Base-by-base conservation (phyloP, 495 filamentous ascomycete genomes). In the Lophiotrema nucula region DNA sequence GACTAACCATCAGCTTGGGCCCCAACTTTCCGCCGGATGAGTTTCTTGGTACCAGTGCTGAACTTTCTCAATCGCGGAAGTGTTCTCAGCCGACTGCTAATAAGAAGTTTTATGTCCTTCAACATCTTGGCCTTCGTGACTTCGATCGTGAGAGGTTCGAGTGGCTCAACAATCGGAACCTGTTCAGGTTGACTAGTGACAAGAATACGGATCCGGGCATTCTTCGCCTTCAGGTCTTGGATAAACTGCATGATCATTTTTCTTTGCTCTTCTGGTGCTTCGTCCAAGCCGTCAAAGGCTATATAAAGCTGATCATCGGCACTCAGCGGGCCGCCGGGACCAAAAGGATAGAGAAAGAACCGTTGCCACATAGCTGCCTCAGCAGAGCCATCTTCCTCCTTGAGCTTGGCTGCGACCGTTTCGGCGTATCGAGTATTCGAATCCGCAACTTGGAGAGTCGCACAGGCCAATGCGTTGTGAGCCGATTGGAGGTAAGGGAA, bases 51-150 rank as follows among this genome's bases (percentile, higher is more conserved):
- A 8, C 6, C 13, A 4, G 15, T 16, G 26, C 50, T 53, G 46
- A 66, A 62, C 48, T 54, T 62, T 11, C 48, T 50, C 6, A 66
- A 51, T 13, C 42, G 28, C 21, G 38, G 15, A 12, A 58, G 22
- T n/a, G 47, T 53, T 23, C 62, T 47, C n/a, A 66, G 47, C 5
- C 53, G 53, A 27, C 33, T 50, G 53, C 49, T 62, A 10, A 62
- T 46, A 22, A 62, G 42, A 16, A 53, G 21, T 31, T 58, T 62
- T 23, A 66, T 46, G 23, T 66, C 63, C 5, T 28, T 13, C 27
- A 50, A 21, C 53, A 56, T 47, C 42, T 66, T 62, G 39, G 53
- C 41, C n/a, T 62, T 66, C 1, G 44, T 47, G 13, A 47, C 37
- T n/a, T 37, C 21, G 47, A 39, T n/a, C 4, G 12, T 24, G 27